Evolutionary conservation across 192 early-diverging fungal species (phyloP).

Genomic region (Backusella liffmaniae): DNA sequence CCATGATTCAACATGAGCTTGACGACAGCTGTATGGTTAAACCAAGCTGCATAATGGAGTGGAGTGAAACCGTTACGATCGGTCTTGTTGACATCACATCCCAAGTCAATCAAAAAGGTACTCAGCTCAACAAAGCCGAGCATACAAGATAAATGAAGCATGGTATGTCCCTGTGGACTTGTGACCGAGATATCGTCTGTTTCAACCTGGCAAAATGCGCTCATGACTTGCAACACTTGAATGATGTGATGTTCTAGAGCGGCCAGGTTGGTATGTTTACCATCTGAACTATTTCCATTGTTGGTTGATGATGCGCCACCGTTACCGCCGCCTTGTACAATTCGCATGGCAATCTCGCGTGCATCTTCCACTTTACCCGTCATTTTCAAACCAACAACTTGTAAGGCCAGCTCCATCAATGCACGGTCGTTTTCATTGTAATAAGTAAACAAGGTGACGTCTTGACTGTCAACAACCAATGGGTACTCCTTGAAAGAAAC

Average conservation of each 20-base stretch:
- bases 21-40: constrained; percentile 50
- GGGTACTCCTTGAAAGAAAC: constrained; percentile 42
- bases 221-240: constrained; percentile 39
- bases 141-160: constrained; percentile 67
- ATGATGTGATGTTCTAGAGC: constrained; percentile 40
- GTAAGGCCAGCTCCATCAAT: constrained; percentile 78
- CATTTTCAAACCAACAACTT: constrained; percentile 72
- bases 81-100: constrained; percentile 43
- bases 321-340: constrained; percentile 39
- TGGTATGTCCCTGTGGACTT: constrained; percentile 49
- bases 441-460: constrained; percentile 47
- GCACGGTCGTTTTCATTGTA: constrained; percentile 73
- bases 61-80: constrained; percentile 70
- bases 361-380: constrained; percentile 67
- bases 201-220: constrained; percentile 37
- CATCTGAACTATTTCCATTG: neutral
- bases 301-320: constrained; percentile 4
- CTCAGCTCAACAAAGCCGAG: constrained; percentile 56
- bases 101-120: constrained; percentile 40
- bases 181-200: constrained; percentile 36
- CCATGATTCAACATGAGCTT: constrained; percentile 48
- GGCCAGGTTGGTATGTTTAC: constrained; percentile 21
- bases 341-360: constrained; percentile 59
- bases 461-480: constrained; percentile 33
- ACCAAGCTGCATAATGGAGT: constrained; percentile 69